These are phyloP conservation scores for Orbilia javanica DNA, from an alignment of 2,329 filamentous ascomycete species.

Conservation along the genomic window DNA sequence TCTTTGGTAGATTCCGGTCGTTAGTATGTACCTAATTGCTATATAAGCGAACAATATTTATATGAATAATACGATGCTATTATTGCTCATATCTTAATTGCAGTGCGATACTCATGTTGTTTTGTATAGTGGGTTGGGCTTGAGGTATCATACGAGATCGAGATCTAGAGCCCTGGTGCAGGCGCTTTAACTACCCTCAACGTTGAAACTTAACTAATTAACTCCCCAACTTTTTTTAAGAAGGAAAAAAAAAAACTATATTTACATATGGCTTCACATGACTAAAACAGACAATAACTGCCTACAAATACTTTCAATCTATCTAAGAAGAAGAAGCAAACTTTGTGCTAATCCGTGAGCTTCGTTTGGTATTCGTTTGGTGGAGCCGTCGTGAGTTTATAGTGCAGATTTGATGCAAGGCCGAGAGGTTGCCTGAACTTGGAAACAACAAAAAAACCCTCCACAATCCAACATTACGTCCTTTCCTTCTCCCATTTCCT, in stretches of 20 bases:
- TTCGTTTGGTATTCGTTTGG: too few species aligned
- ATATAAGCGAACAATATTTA: not conserved
- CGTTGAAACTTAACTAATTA: too few species aligned
- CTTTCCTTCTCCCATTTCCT: not conserved
- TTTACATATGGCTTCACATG: too few species aligned
- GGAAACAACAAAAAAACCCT: conserved; percentile 21
- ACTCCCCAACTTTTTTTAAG: too few species aligned
- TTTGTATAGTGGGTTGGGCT: not conserved
- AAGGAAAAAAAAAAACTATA: too few species aligned
- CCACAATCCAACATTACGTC: conserved; percentile 48
- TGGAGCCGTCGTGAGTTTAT: not conserved
- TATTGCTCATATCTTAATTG: not conserved
- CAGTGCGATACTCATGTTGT: not conserved
- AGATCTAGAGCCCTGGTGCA: too few species aligned
- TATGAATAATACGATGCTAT: conserved; percentile 7
- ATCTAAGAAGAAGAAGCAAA: too few species aligned
- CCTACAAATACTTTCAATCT: not conserved
- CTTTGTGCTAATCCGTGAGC: not conserved
- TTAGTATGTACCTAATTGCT: conserved; percentile 1
- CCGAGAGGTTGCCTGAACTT: conserved; percentile 16
- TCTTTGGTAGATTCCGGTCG: not conserved
- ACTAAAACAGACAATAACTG: too few species aligned
- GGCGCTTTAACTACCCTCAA: too few species aligned
- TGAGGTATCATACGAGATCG: too few species aligned
- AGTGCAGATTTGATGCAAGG: not conserved